Percentiles rank a stretch among this genome's conserved stretches.
These are phyloP conservation scores for Prunus campanulata DNA, from an alignment of 306 rosid species.

Conservation along the genomic window DNA sequence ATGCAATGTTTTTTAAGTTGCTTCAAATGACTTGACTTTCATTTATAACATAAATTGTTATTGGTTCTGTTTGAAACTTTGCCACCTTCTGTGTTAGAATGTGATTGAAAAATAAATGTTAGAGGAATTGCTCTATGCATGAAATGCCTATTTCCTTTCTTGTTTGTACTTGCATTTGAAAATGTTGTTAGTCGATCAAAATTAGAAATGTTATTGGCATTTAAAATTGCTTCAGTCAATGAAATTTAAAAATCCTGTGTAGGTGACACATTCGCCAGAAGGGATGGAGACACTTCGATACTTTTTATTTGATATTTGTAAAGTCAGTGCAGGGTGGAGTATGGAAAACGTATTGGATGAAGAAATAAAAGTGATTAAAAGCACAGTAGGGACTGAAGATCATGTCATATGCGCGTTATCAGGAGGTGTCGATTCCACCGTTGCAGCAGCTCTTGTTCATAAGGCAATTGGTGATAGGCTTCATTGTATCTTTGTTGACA, in stretches of 20 bases:
- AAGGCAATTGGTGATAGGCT: constrained; percentile 93
- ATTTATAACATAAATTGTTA: neutral
- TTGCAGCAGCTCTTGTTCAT: constrained; percentile 92
- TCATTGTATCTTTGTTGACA: constrained; percentile 93
- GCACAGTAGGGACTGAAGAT: constrained; percentile 55
- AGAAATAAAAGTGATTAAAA: constrained; percentile 67
- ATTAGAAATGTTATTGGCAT: neutral
- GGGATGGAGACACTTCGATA: constrained; percentile 76
- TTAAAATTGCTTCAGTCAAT: neutral
- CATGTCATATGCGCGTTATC: constrained; percentile 90
- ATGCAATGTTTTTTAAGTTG: neutral
- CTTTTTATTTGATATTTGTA: constrained; percentile 78
- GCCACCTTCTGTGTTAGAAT: neutral
- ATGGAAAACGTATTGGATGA: constrained; percentile 87
- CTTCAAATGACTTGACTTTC: neutral
- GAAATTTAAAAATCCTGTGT: constrained; percentile 20
- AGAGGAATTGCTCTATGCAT: neutral
- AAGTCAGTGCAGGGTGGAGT: constrained; percentile 69
- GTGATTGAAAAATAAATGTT: neutral
- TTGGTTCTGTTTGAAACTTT: neutral
- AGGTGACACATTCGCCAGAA: constrained; percentile 90
- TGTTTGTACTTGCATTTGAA: neutral
- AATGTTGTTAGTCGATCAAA: neutral
- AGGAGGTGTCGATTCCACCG: constrained; percentile 97
- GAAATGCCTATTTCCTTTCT: neutral